phyloP scores from a whole-genome alignment of 805 yeast species.

The baker's yeast (Saccharomyces cerevisiae) region DNA sequence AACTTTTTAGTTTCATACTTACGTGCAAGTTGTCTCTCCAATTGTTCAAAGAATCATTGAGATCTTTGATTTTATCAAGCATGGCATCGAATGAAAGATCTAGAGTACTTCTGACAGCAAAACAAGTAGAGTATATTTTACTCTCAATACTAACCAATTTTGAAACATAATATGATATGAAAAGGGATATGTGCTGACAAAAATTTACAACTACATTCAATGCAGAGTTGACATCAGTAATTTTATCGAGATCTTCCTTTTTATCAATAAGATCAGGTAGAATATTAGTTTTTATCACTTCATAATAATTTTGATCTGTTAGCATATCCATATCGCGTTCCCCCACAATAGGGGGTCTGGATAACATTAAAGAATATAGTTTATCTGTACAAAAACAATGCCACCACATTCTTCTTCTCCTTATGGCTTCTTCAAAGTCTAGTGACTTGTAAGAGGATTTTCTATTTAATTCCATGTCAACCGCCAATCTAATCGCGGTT shows the following conservation, averaged over 20 bases:
- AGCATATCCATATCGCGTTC: slow-evolving; percentile 16
- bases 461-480: slow-evolving; percentile 50
- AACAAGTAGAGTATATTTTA: slow-evolving; percentile 13
- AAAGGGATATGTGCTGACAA: slow-evolving; percentile 16
- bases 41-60: slow-evolving; percentile 12
- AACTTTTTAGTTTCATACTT: slow-evolving; percentile 15
- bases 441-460: slow-evolving; percentile 36
- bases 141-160: slow-evolving; percentile 13
- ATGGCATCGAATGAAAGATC: slow-evolving; percentile 18
- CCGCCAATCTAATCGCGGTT: slow-evolving; percentile 45
- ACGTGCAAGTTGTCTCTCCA: slow-evolving; percentile 22
- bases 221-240: slow-evolving; percentile 11
- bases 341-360: slow-evolving; percentile 17
- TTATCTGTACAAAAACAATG: slow-evolving; percentile 28
- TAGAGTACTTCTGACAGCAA: slow-evolving; percentile 13
- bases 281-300: slow-evolving; percentile 11
- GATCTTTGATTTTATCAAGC: slow-evolving; percentile 11
- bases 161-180: slow-evolving; percentile 17
- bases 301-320: slow-evolving; percentile 15
- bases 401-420: slow-evolving; percentile 42
- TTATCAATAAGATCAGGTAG: slow-evolving; percentile 5
- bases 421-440: slow-evolving; percentile 30
- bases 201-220: slow-evolving; percentile 12
- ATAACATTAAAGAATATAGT: slow-evolving; percentile 15
- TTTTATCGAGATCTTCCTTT: slow-evolving; percentile 7